phyloP scores from a whole-genome alignment of 805 yeast species.

The Candida tibetensis region DNA sequence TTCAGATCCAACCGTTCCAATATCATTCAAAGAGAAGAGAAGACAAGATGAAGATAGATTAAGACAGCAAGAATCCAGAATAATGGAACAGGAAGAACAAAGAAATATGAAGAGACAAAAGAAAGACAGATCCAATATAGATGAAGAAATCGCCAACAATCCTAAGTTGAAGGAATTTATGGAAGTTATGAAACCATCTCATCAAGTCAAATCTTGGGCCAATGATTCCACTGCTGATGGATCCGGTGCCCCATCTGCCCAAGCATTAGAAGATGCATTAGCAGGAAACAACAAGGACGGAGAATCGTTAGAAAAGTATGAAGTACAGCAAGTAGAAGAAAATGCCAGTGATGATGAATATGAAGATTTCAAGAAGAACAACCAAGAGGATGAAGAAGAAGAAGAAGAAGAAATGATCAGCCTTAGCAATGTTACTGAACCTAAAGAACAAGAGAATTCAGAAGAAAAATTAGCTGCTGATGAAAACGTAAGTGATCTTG shows the following conservation, averaged over 20 bases:
- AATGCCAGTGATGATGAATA: slow-evolving; percentile 53
- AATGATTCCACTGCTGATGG: slow-evolving; percentile 54
- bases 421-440: slow-evolving; percentile 24
- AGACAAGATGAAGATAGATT: slow-evolving; percentile 45
- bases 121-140: slow-evolving; percentile 39
- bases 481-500: slow-evolving; percentile 66
- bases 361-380: slow-evolving; percentile 39
- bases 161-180: slow-evolving; percentile 76
- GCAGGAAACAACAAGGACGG: slow-evolving; percentile 17
- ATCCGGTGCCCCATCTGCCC: slow-evolving; percentile 44
- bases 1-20: slow-evolving; percentile 78
- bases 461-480: slow-evolving; percentile 38
- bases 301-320: slow-evolving; percentile 15
- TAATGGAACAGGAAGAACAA: slow-evolving; percentile 37
- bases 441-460: slow-evolving; percentile 21
- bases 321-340: slow-evolving; percentile 40
- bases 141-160: slow-evolving; percentile 60
- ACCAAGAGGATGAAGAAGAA: slow-evolving; percentile 31
- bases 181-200: slow-evolving; percentile 76
- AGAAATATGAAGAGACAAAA: slow-evolving; percentile 38
- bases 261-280: slow-evolving; percentile 44
- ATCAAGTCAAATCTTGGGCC: slow-evolving; percentile 72
- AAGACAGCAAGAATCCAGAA: slow-evolving; percentile 40
- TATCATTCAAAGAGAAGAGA: slow-evolving; percentile 46
- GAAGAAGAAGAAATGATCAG: slow-evolving; percentile 53